Evolutionary conservation across 805 yeast genomes (phyloP).

Genomic region (Candida germanica): DNA sequence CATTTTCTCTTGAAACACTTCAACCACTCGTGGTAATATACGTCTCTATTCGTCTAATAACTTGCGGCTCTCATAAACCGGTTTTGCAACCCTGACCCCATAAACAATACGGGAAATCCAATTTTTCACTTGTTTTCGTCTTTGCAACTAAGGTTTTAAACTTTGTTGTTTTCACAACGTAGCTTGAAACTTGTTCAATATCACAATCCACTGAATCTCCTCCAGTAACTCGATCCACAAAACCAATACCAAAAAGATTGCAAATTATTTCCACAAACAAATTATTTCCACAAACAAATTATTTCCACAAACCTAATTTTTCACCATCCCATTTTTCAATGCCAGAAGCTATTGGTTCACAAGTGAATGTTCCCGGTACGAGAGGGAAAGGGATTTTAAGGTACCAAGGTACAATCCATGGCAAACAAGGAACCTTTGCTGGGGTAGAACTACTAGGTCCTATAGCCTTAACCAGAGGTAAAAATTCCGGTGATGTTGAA

Average conservation of each 20-base stretch:
- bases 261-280: too few species aligned
- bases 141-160: slow-evolving; percentile 1
- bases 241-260: too few species aligned
- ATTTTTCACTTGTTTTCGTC: neutral
- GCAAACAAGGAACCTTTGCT: slow-evolving; percentile 72
- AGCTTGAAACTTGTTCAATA: too few species aligned
- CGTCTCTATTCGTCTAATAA: neutral
- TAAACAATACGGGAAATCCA: too few species aligned
- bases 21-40: too few species aligned
- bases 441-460: slow-evolving; percentile 84
- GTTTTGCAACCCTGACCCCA: neutral
- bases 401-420: slow-evolving; percentile 70
- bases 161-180: neutral
- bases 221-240: too few species aligned
- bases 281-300: neutral
- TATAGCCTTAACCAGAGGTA: slow-evolving; percentile 57
- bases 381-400: slow-evolving; percentile 62
- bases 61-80: neutral
- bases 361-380: slow-evolving; percentile 61
- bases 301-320: neutral
- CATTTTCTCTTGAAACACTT: neutral
- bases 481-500: slow-evolving; percentile 79
- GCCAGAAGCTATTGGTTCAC: slow-evolving; percentile 28
- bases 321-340: slow-evolving; percentile 1
- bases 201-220: too few species aligned